Percentiles rank a stretch among this genome's conserved stretches.
Evolutionary conservation across 2,329 filamentous ascomycete species (phyloP).

Genomic region (Purpureocillium lavendulum): DNA sequence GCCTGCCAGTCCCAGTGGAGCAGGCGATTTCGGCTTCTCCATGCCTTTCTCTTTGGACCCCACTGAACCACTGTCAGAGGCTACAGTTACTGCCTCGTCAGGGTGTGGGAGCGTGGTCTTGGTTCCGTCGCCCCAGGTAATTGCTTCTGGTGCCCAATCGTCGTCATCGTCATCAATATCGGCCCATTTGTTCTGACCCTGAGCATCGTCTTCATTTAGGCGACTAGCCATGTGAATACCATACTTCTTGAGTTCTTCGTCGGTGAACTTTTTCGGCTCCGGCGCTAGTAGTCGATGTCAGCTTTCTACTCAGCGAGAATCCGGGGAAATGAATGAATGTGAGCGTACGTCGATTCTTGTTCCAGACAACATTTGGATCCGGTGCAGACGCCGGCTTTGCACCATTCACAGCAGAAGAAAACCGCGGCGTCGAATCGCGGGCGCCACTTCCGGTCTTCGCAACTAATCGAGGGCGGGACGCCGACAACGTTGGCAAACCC

Average conservation of each 20-base stretch:
- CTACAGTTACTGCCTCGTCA: conserved; percentile 36
- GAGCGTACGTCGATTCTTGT: conserved; percentile 72
- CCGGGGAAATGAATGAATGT: neutral
- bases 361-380: conserved; percentile 73
- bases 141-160: conserved; percentile 76
- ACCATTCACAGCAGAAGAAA: conserved; percentile 39
- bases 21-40: conserved; percentile 39
- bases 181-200: conserved; percentile 77
- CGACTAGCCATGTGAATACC: conserved; percentile 79
- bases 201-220: conserved; percentile 64
- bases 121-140: conserved; percentile 83
- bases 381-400: conserved; percentile 53
- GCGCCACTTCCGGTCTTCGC: conserved; percentile 62
- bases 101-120: conserved; percentile 65
- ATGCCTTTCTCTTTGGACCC: conserved; percentile 12
- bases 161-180: conserved; percentile 87
- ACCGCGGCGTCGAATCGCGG: conserved; percentile 40
- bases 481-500: conserved; percentile 36
- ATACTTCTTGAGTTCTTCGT: conserved; percentile 80
- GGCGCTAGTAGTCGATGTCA: conserved; percentile 39
- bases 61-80: conserved; percentile 16
- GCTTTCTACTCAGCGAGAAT: conserved; percentile 5
- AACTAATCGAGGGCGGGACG: conserved; percentile 62
- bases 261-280: conserved; percentile 74
- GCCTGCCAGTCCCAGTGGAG: conserved; percentile 22